A percentile compares a stretch with the other conserved stretches of the same genome.
phyloP scores from a whole-genome alignment of 2,329 filamentous ascomycete genomes.

The Rutstroemia sp. region DNA sequence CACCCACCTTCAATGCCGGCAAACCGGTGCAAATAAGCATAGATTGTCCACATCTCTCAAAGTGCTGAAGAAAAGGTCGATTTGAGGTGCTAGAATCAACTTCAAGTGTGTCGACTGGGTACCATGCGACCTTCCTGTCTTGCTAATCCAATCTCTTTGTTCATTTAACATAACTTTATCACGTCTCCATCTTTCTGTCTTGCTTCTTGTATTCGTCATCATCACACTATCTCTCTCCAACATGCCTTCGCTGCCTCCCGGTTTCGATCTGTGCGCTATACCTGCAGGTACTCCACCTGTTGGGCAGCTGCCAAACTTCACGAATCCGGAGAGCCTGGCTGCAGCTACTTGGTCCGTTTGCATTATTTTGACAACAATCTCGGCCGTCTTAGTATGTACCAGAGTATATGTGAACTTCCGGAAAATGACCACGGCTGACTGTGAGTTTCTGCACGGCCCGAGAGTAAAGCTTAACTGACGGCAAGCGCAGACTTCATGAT shows the following conservation, averaged over 20 bases:
- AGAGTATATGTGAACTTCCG: background rate
- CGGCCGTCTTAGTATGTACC: background rate
- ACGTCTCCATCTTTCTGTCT: no score
- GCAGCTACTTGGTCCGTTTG: background rate
- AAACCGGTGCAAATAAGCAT: no score
- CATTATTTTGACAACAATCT: background rate
- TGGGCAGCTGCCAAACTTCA: background rate
- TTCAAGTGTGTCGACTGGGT: no score
- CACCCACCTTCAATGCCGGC: no score
- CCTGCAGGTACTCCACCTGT: background rate
- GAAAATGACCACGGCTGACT: background rate
- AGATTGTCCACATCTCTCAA: no score
- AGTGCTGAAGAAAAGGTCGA: no score
- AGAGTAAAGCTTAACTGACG: background rate
- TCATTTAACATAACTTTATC: no score
- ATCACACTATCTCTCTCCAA: no score
- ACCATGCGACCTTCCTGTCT: no score
- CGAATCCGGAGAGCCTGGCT: background rate
- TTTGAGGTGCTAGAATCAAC: no score
- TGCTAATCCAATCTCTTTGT: no score
- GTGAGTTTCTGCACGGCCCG: background rate
- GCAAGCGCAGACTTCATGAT: background rate
- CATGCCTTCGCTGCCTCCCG: background rate
- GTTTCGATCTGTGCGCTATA: background rate
- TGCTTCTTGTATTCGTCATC: no score